Evolutionary conservation across 176 grass and related monocot species (phyloP), one percentile per base, ranked within the genome.

Genomic region (Hordeum marinum): DNA sequence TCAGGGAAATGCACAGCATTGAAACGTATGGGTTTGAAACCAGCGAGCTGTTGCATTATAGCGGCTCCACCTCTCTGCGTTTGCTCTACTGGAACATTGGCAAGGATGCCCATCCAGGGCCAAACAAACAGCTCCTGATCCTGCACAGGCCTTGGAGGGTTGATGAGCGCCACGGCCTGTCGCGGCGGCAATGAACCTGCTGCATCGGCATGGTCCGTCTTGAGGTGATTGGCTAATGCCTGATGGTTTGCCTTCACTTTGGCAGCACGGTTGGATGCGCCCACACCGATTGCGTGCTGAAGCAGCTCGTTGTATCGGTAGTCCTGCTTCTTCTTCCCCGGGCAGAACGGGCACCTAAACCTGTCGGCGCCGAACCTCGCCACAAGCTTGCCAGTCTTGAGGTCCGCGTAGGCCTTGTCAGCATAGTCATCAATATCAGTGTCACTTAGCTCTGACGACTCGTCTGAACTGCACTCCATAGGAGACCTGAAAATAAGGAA

Each of bases 391-490:
- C 84, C 87, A 2, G 81, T 20, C 82, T 89, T 89, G 0, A 91
- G 78, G 63, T 68, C 27, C 15, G 18, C 1, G 60, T 85, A 91
- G 0, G 75, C 67, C 65, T 91, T 89, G 3, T 82, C 82, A 27
- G 75, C 89, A 40, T 85, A 91, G 20, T 89, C 87, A 18, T 80
- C 48, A 8, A 94, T 87, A 34, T 94, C 89, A 0, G 82, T 79
- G 21, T 94, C 87, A 48, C 89, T 91, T 62, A 91, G 76, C 4
- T 94, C 92, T 15, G 92, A 86, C 32, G 82, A 89, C 21, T 89
- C 87, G 0, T 85, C 85, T 2, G 91, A 93, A 40, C 78, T 87
- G 72, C 67, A 84, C 11, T 85, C 85, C 91, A 90, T 87, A 57
- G 64, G 54, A 25, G 83, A 78, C 77, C 77, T 89, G 72, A 52